Base-by-base conservation (phyloP, 169 alveolate genomes). In the Perkinsus olseni region DNA sequence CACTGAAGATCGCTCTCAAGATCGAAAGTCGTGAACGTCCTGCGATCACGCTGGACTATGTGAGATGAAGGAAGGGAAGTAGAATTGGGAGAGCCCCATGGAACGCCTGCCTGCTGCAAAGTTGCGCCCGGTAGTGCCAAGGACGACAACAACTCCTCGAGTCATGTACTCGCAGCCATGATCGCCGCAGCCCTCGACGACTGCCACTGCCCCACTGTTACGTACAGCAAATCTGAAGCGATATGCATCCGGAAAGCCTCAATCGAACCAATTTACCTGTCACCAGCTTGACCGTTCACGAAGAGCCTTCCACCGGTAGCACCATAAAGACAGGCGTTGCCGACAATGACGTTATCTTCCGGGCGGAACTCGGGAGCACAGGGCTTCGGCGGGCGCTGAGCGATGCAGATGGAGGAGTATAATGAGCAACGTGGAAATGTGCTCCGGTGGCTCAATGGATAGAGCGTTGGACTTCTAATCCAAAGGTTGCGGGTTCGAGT, bases 71-170 rank as follows among this genome's bases (percentile, higher is more conserved):
- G n/a, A n/a, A n/a, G n/a, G n/a, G n/a, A n/a, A n/a, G n/a, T n/a
- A n/a, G n/a, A n/a, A n/a, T n/a, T n/a, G n/a, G n/a, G n/a, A n/a
- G n/a, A n/a, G n/a, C n/a, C n/a, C n/a, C n/a, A n/a, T n/a, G n/a
- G n/a, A n/a, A n/a, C n/a, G n/a, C n/a, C n/a, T n/a, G n/a, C 98
- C 98, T n/a, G 98, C 97, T 0, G 97, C 98, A 93, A 96, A 96
- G 93, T 96, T 96, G 91, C 95, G 82, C 0, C 98, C 98, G 39
- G 94, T 95, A 39, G 92, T 94, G 74, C 98, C 98, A 31, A 96
- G 93, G 8, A 96, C 96, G 38, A 95, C 95, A 21, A 96, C 97
- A 28, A 95, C 95, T 0, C 98, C 98, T 82, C 97, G 95, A 17
- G 98, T 96, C 98, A 96, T 96, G 93, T 96, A 96, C 94, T 96